Base-by-base conservation (phyloP, 1,284 basidiomycete species). In the Cryptococcus sp. region DNA sequence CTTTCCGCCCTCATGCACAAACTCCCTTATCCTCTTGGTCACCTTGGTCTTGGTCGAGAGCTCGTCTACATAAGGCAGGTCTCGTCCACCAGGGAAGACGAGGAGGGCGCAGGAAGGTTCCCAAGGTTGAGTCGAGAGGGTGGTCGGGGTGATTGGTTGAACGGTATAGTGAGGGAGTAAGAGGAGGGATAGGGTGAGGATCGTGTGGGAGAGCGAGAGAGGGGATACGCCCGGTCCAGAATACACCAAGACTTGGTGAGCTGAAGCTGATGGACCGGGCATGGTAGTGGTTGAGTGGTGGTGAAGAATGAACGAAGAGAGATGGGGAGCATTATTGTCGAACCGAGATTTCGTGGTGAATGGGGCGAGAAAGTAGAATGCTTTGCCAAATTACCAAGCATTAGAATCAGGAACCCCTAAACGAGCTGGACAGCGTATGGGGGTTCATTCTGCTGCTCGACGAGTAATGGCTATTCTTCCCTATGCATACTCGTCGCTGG, bases 121-220 rank as follows among this genome's bases (percentile, higher is more conserved):
- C 90, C 90, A 94, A 9, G 89, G 89, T 48, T 85, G 82, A 1
- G 78, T 75, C 0, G 77, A 71, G 9, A 94, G 74, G 0, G 79
- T 66, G 32, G 80, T 72, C 0, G 78, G 75, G 0, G 80, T 74
- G 46, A 90, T 77, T 3, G 80, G 69, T 52, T 88, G 86, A 32
- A 92, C 82, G 14, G 86, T 81, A 69, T 91, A 92, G 67, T 84
- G 79, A 0, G 87, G 84, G 7, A 77, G 62, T 14, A 91, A 79
- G 26, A 85, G 65, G 6, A 78, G 72, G 31, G 79, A 77, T 26
- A 92, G 79, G 7, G 77, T 76, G 1, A 76, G 65, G 31, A 83
- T 67, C 2, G 80, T 78, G 59, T 82, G 75, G 2, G 78, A 74
- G 31, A 83, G 71, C 2, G 85, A 84, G 10, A 79, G 66, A 37